Conservation (phyloP, 257 asterid species). For the Solanum arcanum region DNA sequence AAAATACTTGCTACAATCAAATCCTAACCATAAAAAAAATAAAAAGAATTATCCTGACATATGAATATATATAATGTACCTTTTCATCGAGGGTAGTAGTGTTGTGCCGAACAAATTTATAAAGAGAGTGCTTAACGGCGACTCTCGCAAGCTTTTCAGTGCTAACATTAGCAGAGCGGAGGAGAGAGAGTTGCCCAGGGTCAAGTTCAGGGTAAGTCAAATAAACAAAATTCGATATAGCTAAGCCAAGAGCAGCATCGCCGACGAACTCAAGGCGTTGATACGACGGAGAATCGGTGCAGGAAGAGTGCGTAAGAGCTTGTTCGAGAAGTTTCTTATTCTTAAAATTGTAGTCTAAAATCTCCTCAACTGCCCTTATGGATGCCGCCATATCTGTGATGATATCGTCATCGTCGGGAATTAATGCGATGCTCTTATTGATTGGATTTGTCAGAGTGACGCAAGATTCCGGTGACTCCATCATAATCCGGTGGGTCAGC, state of each 20-base stretch:
- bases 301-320: conserved; percentile 75
- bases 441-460: neutral
- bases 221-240: conserved; percentile 35
- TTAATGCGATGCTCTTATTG: neutral
- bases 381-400: conserved; percentile 26
- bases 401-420: neutral
- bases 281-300: conserved; percentile 41
- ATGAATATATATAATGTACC: conserved; percentile 10
- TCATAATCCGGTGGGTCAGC: neutral
- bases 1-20: neutral
- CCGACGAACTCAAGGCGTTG: conserved; percentile 89
- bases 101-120: conserved; percentile 55
- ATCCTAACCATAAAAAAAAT: neutral
- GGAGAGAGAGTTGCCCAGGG: conserved; percentile 56
- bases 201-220: conserved; percentile 39
- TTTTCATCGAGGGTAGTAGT: conserved; percentile 30
- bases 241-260: conserved; percentile 56
- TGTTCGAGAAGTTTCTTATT: conserved; percentile 49
- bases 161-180: conserved; percentile 67
- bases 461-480: neutral
- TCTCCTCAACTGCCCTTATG: conserved; percentile 36
- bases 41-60: too few species aligned
- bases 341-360: conserved; percentile 34
- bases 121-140: conserved; percentile 48
- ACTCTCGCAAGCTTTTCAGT: conserved; percentile 87